Evolutionary conservation across 2,329 filamentous ascomycete genomes (phyloP), one percentile per base, ranked within the genome.

Genomic region (Harringtonia aguacate): DNA sequence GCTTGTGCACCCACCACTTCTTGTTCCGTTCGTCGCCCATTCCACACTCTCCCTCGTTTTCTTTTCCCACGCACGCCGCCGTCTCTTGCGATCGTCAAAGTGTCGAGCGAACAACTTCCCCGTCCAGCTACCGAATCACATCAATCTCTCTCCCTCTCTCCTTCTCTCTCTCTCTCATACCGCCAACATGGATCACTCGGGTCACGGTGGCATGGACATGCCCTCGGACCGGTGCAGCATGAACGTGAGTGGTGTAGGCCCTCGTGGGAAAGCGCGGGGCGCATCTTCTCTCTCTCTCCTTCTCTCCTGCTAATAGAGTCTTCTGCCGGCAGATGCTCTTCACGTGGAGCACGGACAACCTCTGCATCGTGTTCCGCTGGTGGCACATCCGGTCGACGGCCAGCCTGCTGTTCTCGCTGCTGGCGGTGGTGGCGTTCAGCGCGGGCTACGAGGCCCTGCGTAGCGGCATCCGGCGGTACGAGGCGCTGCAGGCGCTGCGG

Each of bases 311-410:
- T n/a, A n/a, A n/a, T n/a, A n/a, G n/a, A n/a, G n/a, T n/a, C n/a
- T n/a, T n/a, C n/a, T n/a, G n/a, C n/a, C n/a, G n/a, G 14, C 54
- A 95, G 88, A 97, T 95, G 90, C 79, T 97, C 53, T 98, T 98
- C 70, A 97, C 88, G 49, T 98, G 90, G 90, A 79, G 88, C 62
- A 90, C 89, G 3, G 77, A 73, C 45, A 84, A 97, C 66, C 86
- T 98, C 52, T 98, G 92, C 74, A 94, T 98, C 64, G 78, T 98
- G 63, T 98, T 97, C 72, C 75, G 74, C 55, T 79, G 81, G 65
- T 98, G 92, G 92, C 89, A 86, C 66, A 68, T 98, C 62, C 80
- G 75, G 49, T 80, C 81, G 48, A 80, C 81, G 4, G 57, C 76
- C 42, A 84, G 84, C 29, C 81, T 98, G 46, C 56, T 95, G 61